Percentiles rank a stretch among this genome's conserved stretches.
Conservation (phyloP, 371 early-diverging fungal species). For the Actinomortierella wolfii region DNA sequence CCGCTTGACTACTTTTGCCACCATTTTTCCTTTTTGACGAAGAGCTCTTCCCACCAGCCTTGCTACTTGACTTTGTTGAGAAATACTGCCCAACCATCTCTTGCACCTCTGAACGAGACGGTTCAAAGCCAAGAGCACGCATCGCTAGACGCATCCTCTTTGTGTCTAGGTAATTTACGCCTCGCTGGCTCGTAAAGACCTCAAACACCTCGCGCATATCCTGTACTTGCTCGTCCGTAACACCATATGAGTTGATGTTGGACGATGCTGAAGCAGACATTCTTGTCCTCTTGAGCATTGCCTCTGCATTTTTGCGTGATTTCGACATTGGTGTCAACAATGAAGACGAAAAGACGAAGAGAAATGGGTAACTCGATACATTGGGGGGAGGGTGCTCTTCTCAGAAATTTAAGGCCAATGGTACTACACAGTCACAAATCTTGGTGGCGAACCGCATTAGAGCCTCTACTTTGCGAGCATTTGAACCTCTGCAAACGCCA, state of each 20-base stretch:
- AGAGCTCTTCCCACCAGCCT: slow-evolving; percentile 48
- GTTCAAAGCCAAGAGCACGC: slow-evolving; percentile 72
- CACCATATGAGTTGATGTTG: not conserved
- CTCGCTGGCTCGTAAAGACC: slow-evolving; percentile 64
- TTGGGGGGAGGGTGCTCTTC: no score
- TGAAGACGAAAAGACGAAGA: not conserved
- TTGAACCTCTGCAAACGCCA: not conserved
- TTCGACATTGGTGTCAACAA: not conserved
- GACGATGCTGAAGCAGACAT: not conserved
- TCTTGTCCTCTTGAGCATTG: not conserved
- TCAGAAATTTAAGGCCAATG: no score
- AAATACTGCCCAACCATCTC: slow-evolving; percentile 51
- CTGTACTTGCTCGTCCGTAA: slow-evolving; percentile 54
- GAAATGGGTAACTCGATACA: no score
- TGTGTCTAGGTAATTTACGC: slow-evolving; percentile 57
- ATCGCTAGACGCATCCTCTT: slow-evolving; percentile 72
- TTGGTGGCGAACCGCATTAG: no score
- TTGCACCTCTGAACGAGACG: slow-evolving; percentile 60
- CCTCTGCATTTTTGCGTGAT: not conserved
- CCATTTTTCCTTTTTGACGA: not conserved
- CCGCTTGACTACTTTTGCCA: not conserved
- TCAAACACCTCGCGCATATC: slow-evolving; percentile 69
- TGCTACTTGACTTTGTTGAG: slow-evolving; percentile 18
- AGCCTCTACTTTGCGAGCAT: no score
- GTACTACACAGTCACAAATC: no score